phyloP scores from a whole-genome alignment of 768 basidiomycete species.

The Suillus alpinus region DNA sequence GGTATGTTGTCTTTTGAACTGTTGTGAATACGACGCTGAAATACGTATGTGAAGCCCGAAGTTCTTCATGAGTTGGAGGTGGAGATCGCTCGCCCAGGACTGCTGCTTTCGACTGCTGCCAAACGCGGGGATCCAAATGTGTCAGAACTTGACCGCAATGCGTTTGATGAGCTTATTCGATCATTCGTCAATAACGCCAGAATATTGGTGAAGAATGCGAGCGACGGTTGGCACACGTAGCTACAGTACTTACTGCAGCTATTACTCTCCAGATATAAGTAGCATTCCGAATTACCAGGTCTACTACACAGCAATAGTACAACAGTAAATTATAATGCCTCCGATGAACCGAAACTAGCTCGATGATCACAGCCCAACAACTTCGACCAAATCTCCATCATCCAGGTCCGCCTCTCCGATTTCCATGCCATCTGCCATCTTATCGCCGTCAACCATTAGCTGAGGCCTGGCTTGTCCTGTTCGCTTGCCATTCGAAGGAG shows the following conservation, averaged over 20 bases:
- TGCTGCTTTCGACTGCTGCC: constrained; percentile 68
- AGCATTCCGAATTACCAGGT: background rate
- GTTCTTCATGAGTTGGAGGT: constrained; percentile 86
- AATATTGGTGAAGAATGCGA: constrained; percentile 80
- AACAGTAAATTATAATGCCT: background rate
- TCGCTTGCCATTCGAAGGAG: constrained; percentile 33
- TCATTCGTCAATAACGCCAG: constrained; percentile 92
- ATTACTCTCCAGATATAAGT: background rate
- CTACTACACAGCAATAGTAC: background rate
- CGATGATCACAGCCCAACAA: constrained; percentile 50
- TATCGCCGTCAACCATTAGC: constrained; percentile 70
- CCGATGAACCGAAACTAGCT: background rate
- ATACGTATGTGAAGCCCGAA: constrained; percentile 42
- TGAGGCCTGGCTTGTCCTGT: constrained; percentile 23
- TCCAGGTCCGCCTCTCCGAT: constrained; percentile 73
- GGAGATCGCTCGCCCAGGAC: constrained; percentile 72
- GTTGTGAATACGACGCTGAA: background rate
- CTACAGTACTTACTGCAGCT: background rate
- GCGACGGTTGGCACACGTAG: constrained; percentile 41
- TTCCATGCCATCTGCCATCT: constrained; percentile 52
- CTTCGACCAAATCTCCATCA: constrained; percentile 78
- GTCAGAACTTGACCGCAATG: constrained; percentile 62
- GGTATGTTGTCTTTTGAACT: constrained; percentile 36
- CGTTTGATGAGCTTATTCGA: constrained; percentile 89
- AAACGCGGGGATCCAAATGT: constrained; percentile 61